phyloP scores from a whole-genome alignment of 192 early-diverging fungal genomes.

The Backusella psychrophila region DNA sequence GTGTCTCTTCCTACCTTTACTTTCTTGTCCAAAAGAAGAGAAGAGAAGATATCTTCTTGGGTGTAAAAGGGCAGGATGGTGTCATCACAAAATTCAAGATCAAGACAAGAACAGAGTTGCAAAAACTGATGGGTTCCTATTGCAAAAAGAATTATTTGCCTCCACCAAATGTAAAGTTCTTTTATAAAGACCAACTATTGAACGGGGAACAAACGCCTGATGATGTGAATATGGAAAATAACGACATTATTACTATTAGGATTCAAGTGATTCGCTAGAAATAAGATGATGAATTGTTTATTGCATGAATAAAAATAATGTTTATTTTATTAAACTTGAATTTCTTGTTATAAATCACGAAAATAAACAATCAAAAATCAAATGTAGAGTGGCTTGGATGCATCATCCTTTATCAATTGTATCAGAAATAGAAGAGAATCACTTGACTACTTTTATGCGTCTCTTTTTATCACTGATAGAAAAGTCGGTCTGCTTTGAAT shows the following conservation, averaged over 20 bases:
- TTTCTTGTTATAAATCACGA: too few species aligned
- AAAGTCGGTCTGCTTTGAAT: too few species aligned
- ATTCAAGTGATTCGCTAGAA: neutral
- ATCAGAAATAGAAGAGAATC: too few species aligned
- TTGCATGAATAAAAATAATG: too few species aligned
- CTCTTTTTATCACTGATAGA: too few species aligned
- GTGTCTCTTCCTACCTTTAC: neutral
- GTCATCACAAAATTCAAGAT: neutral
- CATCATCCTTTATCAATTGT: too few species aligned
- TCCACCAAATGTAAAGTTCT: neutral
- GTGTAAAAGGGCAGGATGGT: neutral
- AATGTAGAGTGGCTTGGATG: too few species aligned
- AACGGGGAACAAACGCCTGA: neutral
- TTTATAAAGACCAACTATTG: neutral
- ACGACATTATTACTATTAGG: neutral
- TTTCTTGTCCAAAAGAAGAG: neutral
- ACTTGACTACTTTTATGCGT: too few species aligned
- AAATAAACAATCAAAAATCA: too few species aligned
- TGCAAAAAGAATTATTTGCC: neutral
- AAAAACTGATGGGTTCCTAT: neutral
- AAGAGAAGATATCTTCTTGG: neutral
- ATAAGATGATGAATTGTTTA: too few species aligned
- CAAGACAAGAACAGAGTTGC: neutral
- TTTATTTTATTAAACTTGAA: too few species aligned
- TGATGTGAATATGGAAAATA: neutral